Percentiles rank a stretch among this genome's conserved stretches.
Conservation (phyloP, 306 rosid genomes). For the barrel medic (Medicago truncatula) region DNA sequence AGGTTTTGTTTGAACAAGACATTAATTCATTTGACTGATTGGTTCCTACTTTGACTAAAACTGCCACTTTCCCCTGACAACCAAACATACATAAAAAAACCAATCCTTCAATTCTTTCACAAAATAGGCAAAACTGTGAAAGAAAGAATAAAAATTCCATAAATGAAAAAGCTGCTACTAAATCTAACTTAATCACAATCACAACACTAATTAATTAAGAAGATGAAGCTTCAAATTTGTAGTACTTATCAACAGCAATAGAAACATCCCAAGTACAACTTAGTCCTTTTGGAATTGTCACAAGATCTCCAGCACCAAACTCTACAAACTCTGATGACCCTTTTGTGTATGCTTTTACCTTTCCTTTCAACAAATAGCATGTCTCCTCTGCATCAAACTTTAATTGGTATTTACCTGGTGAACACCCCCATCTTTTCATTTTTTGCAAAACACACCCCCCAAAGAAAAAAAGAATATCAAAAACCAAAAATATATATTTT, state of each 20-base stretch:
- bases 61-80: constrained; percentile 26
- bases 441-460: background rate
- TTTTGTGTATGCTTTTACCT: constrained; percentile 83
- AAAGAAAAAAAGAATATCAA: no score
- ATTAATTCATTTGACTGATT: constrained; percentile 53
- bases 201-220: background rate
- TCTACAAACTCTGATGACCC: constrained; percentile 80
- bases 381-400: constrained; percentile 96
- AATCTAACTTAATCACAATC: background rate
- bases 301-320: constrained; percentile 97
- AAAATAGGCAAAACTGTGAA: constrained; percentile 36
- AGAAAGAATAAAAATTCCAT: constrained; percentile 27
- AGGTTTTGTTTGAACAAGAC: constrained; percentile 54
- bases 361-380: constrained; percentile 85
- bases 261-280: constrained; percentile 99
- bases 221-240: constrained; percentile 76
- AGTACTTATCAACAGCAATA: constrained; percentile 88
- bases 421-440: constrained; percentile 87
- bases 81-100: constrained; percentile 2
- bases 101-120: background rate
- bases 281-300: constrained; percentile 82
- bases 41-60: constrained; percentile 53
- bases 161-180: constrained; percentile 10
- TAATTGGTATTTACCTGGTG: constrained; percentile 89
- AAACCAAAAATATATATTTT: no score